phyloP scores from a whole-genome alignment of 2,329 filamentous ascomycete species.

The Xylaria sp. region DNA sequence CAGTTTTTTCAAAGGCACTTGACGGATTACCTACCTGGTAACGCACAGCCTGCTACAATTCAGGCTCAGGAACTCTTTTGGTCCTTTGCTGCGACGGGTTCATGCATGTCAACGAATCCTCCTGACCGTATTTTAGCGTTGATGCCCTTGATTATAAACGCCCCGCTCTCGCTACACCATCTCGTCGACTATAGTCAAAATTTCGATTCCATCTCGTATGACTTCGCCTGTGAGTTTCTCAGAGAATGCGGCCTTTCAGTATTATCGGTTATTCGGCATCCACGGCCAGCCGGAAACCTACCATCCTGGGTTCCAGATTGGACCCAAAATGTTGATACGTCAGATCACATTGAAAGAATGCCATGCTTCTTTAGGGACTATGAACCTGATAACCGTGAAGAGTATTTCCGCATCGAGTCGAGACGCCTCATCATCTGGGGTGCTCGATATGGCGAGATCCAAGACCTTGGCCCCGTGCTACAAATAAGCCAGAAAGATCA shows the following conservation, averaged over 20 bases:
- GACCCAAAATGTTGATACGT: background rate
- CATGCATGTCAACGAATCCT: background rate
- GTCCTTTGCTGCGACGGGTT: background rate
- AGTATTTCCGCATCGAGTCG: background rate
- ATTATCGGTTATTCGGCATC: constrained; percentile 5
- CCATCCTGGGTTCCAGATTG: background rate
- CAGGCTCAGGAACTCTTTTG: background rate
- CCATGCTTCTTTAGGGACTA: background rate
- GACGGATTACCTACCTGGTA: too few species aligned
- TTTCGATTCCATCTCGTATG: background rate
- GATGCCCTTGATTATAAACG: background rate
- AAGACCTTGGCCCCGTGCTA: background rate
- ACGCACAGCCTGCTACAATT: background rate
- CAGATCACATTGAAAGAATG: background rate
- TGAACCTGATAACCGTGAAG: background rate
- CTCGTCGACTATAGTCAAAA: background rate
- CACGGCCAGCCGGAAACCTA: background rate
- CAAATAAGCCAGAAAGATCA: background rate
- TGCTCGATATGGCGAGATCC: background rate
- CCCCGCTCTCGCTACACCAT: background rate
- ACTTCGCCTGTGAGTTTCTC: background rate
- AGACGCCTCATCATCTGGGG: background rate
- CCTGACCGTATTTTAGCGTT: constrained; percentile 5
- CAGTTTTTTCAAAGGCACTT: background rate
- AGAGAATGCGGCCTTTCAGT: background rate